Evolutionary conservation across 805 yeast species (phyloP), one percentile per base, ranked within the genome.

Genomic region (Suhomyces prunicola): DNA sequence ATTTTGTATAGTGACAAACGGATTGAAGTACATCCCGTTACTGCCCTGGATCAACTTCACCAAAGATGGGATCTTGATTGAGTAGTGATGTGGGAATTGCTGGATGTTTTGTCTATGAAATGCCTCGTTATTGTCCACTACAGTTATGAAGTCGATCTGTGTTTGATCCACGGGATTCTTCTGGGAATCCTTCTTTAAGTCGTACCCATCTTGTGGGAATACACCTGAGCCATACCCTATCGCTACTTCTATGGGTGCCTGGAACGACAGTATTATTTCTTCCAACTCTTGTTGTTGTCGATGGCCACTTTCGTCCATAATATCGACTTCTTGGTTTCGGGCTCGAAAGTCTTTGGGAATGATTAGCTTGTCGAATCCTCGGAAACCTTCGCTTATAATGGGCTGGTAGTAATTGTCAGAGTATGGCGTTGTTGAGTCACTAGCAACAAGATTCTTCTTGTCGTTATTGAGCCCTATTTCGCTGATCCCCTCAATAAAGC

Each of bases 151-250:
- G 67, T 94, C 99, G 10, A 90, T 82, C 67, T 94, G 98, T 0
- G 91, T 86, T 13, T 45, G 51, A n/a, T 49, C 45, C 19, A 31
- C 8, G 6, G 13, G 19, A 22, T 31, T 44, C 35, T 78, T 77
- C 27, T 48, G 31, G 5, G 29, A 12, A 19, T 10, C 67, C 12
- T 39, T 39, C 64, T 9, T 65, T 59, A 3, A 64, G 29, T 42
- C 46, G 57, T 81, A 78, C 5, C 76, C 73, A 1, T 60, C 61
- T 67, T 93, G 99, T 36, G 83, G 78, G 62, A 94, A 88, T 1
- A 94, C 97, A 4, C 97, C 97, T 6, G 96, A 88, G 2, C 99
- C 99, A 68, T 93, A 93, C 0, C 97, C 99, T 70, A 93, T 88
- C 0, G 97, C 86, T 61, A 82, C 88, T 50, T 83, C 74, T 12